Evolutionary conservation across 495 filamentous ascomycete species (phyloP).

Genomic region (Xylaria bambusicola): DNA sequence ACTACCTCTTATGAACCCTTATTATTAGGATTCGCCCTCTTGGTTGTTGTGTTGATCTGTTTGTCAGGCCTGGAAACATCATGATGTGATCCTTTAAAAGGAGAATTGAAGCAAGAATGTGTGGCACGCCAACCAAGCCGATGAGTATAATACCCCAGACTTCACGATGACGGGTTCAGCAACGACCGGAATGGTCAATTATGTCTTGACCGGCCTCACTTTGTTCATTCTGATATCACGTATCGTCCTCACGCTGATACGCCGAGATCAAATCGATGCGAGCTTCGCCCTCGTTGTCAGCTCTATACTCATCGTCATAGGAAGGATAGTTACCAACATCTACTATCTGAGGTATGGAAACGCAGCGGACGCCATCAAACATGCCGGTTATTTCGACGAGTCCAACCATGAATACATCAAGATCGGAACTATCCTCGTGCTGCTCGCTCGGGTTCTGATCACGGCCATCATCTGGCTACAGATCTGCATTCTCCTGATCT

Average conservation of each 20-base stretch:
- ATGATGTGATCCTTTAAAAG: no score
- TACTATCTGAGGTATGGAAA: conserved; percentile 27
- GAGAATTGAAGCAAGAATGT: no score
- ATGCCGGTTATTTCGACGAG: conserved; percentile 10
- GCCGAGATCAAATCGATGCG: conserved; percentile 28
- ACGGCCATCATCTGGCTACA: conserved; percentile 42
- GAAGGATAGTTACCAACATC: conserved; percentile 21
- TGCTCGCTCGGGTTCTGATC: conserved; percentile 25
- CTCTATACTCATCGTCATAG: conserved; percentile 26
- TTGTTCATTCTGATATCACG: conserved; percentile 23
- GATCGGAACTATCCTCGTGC: conserved; percentile 26
- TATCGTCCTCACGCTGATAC: conserved; percentile 25
- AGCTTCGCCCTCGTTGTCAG: conserved; percentile 26
- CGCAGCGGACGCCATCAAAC: conserved; percentile 24
- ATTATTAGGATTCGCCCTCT: neutral
- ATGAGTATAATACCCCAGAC: neutral
- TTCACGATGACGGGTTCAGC: neutral
- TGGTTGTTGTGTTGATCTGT: neutral
- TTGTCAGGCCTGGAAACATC: neutral
- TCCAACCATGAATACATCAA: conserved; percentile 16
- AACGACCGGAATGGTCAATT: conserved; percentile 24
- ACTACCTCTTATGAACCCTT: neutral
- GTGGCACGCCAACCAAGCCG: neutral
- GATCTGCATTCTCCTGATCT: conserved; percentile 43
- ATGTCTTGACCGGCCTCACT: conserved; percentile 24